Evolutionary conservation across 2,329 filamentous ascomycete species (phyloP), one percentile per base, ranked within the genome.

Genomic region (Tolypocladium inflatum): DNA sequence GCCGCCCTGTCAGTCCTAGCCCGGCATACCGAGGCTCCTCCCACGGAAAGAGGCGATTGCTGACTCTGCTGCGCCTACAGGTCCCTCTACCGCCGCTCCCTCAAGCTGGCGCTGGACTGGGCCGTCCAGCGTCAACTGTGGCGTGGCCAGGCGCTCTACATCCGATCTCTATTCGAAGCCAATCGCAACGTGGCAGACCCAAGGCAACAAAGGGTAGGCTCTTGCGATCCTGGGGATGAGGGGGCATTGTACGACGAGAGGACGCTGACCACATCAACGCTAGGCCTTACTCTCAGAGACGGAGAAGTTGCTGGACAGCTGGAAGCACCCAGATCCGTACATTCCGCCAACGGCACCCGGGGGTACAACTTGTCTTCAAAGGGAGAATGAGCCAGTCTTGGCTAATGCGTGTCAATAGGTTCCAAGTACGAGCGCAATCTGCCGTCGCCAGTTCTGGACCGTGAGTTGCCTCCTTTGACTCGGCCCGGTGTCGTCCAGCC

Each of bases 291-390:
- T 97, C 64, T 84, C 86, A 61, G 91, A 97, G 76, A 93, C 94
- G 5, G 92, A 97, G 74, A 88, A 88, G 65, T 72, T 97, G 59
- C 78, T 99, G 62, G 85, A 94, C 68, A 89, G 87, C 74, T 99
- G 93, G 93, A 97, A 97, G 78, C 94, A 99, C 70, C 94, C 94
- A 4, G 94, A 99, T 73, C 92, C 94, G 38, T 97, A 96, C 73
- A 80, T 84, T 65, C 84, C 88, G 63, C 94, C 94, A 17, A 96
- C 91, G 48, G 93, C 94, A 43, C 94, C 94, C 13, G 94, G 94
- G 81, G 94, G 93, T 94, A 78, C 63, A 55, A 33, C 13, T 50
- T 23, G 23, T 2, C 30, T 48, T 13, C 15, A 7, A 13, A 19
- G 23, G 15, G 23, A 17, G 13, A 9, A 30, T 19, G 43, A 17